These are phyloP conservation scores for Teratosphaeria pseudoeucalypti DNA, from an alignment of 2,329 filamentous ascomycete species.

Conservation along the genomic window DNA sequence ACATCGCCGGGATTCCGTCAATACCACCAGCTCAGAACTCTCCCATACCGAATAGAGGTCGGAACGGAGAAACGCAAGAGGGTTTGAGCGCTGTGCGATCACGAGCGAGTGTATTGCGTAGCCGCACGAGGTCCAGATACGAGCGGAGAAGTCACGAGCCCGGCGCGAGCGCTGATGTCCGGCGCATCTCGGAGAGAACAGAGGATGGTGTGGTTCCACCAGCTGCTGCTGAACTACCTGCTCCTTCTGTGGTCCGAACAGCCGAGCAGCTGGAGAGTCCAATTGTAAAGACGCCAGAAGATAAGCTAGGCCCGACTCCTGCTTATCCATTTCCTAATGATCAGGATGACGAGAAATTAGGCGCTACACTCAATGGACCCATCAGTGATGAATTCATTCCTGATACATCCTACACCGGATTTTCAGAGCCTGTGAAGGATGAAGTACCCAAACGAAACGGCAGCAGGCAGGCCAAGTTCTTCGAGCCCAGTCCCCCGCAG, in stretches of 20 bases:
- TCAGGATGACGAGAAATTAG: slow-evolving; percentile 9
- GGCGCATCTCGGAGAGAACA: slow-evolving; percentile 53
- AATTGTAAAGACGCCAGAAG: slow-evolving; percentile 51
- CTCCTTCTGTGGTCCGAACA: slow-evolving; percentile 6
- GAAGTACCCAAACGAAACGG: slow-evolving; percentile 27
- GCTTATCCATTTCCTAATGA: slow-evolving; percentile 18
- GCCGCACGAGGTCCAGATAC: slow-evolving; percentile 17
- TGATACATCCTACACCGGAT: slow-evolving; percentile 7
- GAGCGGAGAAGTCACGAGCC: slow-evolving; percentile 5
- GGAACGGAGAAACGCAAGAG: slow-evolving; percentile 59
- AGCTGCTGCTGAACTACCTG: background rate
- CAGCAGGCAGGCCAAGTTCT: slow-evolving; percentile 6
- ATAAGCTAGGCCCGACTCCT: slow-evolving; percentile 41
- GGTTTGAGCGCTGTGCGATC: slow-evolving; percentile 65
- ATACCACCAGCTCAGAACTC: slow-evolving; percentile 69
- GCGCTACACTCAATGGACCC: slow-evolving; percentile 27
- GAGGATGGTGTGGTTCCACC: background rate
- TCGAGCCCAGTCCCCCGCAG: slow-evolving; percentile 27
- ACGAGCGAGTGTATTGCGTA: slow-evolving; percentile 38
- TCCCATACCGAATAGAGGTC: slow-evolving; percentile 73
- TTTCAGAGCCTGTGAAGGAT: slow-evolving; percentile 5
- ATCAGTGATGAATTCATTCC: slow-evolving; percentile 18
- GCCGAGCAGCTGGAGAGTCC: slow-evolving; percentile 33
- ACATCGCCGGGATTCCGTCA: slow-evolving; percentile 73
- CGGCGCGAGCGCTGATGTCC: slow-evolving; percentile 18